Evolutionary conservation across 805 yeast species (phyloP), one percentile per base, ranked within the genome.

Genomic region (Tetrapisispora fleetii): DNA sequence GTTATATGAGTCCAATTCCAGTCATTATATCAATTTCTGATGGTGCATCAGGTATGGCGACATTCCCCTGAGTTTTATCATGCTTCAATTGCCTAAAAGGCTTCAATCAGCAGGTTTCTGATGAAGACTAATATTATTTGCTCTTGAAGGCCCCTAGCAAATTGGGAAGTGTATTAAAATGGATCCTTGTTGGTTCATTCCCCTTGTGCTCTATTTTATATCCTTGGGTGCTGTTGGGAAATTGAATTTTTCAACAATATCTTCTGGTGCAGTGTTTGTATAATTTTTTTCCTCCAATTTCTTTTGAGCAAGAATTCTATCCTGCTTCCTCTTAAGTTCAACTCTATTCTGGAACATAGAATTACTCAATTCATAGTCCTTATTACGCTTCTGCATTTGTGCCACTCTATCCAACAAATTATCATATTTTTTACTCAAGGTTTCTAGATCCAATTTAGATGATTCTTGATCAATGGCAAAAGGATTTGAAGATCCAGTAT

Each of bases 201-300:
- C n/a, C n/a, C n/a, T n/a, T n/a, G n/a, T n/a, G n/a, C n/a, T n/a
- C n/a, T n/a, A 45, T 33, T 45, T 45, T 13, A 40, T 39, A 18
- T 39, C 36, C 32, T 48, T 56, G 16, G 67, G 67, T 2, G 52
- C 62, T 2, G 47, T 35, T 13, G 68, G 68, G 48, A 64, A 64
- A 11, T 45, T 45, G 44, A 57, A 58, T 30, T 54, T 54, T 3
- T 44, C 38, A 19, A 47, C 28, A 22, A 64, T 46, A 13, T 61
- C 59, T 4, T 58, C 55, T 2, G 67, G 67, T 18, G 57, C 55
- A 5, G 68, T 63, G 44, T 58, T 56, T 1, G 67, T 56, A 45
- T 62, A 63, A 18, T 52, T 52, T 21, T 58, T 60, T 39, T 58
- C 60, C 40, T 59, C 60, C 18, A 51, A 18, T 36, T 54, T 51